These are phyloP conservation scores for Boletus sp. DNA, from an alignment of 1,284 basidiomycete species.

Conservation along the genomic window DNA sequence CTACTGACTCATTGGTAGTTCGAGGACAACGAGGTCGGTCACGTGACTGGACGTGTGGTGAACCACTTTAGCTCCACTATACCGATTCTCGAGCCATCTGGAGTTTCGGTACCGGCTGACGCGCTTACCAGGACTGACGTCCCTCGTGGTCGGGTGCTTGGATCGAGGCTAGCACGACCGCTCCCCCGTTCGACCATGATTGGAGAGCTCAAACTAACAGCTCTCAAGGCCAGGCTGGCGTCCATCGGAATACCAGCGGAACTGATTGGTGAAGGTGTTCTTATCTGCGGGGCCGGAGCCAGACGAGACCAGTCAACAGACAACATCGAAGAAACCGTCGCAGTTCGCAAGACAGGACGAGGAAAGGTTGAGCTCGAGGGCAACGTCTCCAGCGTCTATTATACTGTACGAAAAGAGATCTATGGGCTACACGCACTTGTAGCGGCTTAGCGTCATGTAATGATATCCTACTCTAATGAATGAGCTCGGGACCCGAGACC, in stretches of 20 bases:
- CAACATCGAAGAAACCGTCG: conserved; percentile 69
- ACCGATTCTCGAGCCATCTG: conserved; percentile 62
- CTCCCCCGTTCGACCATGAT: conserved; percentile 91
- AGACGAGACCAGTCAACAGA: conserved; percentile 45
- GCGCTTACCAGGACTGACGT: conserved; percentile 24
- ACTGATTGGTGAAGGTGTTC: conserved; percentile 89
- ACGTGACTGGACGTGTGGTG: conserved; percentile 80
- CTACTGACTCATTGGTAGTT: conserved; percentile 51
- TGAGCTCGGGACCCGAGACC: not conserved
- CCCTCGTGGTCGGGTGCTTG: conserved; percentile 45
- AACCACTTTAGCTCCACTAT: conserved; percentile 77
- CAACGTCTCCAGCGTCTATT: conserved; percentile 83
- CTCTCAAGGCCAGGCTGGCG: conserved; percentile 74
- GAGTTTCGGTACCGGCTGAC: conserved; percentile 33
- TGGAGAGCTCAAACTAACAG: conserved; percentile 87
- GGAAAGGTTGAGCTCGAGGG: conserved; percentile 88
- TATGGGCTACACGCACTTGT: conserved; percentile 87
- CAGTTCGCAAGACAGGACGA: conserved; percentile 81
- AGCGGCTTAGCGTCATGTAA: conserved; percentile 45
- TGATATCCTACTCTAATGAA: conserved; percentile 8
- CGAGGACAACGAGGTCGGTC: conserved; percentile 95
- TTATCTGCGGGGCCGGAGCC: conserved; percentile 80
- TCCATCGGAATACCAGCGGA: conserved; percentile 80
- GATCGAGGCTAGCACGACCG: conserved; percentile 54
- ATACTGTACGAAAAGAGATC: conserved; percentile 80